phyloP scores from a whole-genome alignment of 2,329 filamentous ascomycete genomes.

The Phaeoacremonium minimum region DNA sequence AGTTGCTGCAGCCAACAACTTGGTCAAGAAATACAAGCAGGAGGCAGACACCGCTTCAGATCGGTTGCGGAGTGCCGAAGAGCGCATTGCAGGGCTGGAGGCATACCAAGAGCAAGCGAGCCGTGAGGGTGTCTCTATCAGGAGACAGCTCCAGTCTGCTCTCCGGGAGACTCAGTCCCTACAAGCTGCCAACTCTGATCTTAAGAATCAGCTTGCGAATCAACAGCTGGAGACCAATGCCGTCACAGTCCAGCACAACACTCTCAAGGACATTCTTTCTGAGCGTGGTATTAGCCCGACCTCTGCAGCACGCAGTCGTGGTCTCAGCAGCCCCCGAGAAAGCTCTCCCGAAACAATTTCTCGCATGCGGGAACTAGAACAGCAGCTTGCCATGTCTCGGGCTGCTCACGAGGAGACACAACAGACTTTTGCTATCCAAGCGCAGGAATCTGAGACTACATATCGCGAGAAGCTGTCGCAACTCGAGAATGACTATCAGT shows the following conservation, averaged over 20 bases:
- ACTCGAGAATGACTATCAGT: slow-evolving; percentile 95
- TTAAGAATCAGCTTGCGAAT: slow-evolving; percentile 76
- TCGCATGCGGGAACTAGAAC: slow-evolving; percentile 79
- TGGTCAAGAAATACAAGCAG: slow-evolving; percentile 84
- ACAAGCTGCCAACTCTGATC: slow-evolving; percentile 73
- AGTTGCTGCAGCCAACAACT: slow-evolving; percentile 68
- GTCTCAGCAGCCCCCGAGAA: slow-evolving; percentile 68
- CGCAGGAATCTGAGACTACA: slow-evolving; percentile 80
- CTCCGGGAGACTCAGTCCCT: slow-evolving; percentile 81
- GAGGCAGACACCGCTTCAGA: slow-evolving; percentile 85
- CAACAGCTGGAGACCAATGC: slow-evolving; percentile 95
- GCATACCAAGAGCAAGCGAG: slow-evolving; percentile 97
- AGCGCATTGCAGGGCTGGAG: slow-evolving; percentile 92
- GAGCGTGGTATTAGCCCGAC: slow-evolving; percentile 84
- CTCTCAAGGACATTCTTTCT: slow-evolving; percentile 85
- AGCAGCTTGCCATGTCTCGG: slow-evolving; percentile 73
- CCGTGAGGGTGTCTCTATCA: slow-evolving; percentile 83
- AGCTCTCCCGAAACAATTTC: slow-evolving; percentile 77
- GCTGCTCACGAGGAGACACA: slow-evolving; percentile 85
- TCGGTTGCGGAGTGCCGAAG: slow-evolving; percentile 86
- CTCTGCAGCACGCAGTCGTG: slow-evolving; percentile 65
- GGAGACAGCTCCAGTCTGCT: slow-evolving; percentile 82
- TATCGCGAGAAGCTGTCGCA: slow-evolving; percentile 93
- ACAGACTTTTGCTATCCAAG: slow-evolving; percentile 68
- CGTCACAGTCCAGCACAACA: slow-evolving; percentile 84